Evolutionary conservation across 2,329 filamentous ascomycete species (phyloP).

Genomic region (Colletotrichum noveboracense): DNA sequence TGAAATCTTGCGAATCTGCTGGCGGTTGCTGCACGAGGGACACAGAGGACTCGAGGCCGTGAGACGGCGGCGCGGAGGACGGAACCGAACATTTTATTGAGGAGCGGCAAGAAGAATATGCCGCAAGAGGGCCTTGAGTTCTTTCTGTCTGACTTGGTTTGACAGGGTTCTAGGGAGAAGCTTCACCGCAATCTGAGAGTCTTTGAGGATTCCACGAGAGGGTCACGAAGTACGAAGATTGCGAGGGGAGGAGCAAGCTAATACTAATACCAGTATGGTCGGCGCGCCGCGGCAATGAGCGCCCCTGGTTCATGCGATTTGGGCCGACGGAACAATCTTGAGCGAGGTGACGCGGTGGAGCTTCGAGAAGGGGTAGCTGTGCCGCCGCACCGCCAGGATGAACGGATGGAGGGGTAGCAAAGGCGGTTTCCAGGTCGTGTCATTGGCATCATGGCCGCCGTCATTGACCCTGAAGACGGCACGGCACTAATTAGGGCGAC

Average conservation of each 20-base stretch:
- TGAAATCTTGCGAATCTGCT: conserved; percentile 6
- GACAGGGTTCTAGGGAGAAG: conserved; percentile 17
- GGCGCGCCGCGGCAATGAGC: conserved; percentile 12
- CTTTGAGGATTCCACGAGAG: conserved; percentile 4
- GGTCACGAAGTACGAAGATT: not conserved
- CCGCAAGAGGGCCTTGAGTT: conserved; percentile 5
- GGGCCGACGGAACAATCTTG: conserved; percentile 13
- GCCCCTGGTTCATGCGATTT: conserved; percentile 5
- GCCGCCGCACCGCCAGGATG: not conserved
- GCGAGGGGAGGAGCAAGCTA: conserved; percentile 4
- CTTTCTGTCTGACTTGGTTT: not conserved
- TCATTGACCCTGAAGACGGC: conserved; percentile 9
- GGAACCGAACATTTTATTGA: conserved; percentile 17
- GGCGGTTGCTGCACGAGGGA: not conserved
- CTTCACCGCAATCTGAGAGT: conserved; percentile 12
- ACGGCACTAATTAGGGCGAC: not conserved
- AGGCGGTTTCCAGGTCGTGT: not conserved
- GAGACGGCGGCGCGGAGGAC: conserved; percentile 12
- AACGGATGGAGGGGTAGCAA: not conserved
- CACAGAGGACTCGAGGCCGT: conserved; percentile 6
- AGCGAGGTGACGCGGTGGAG: conserved; percentile 17
- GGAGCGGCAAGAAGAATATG: conserved; percentile 2
- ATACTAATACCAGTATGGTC: conserved; percentile 15
- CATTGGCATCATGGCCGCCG: conserved; percentile 5
- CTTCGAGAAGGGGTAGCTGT: conserved; percentile 4